Evolutionary conservation across 257 asterid species (phyloP).

Genomic region (Hygrophila difformis): DNA sequence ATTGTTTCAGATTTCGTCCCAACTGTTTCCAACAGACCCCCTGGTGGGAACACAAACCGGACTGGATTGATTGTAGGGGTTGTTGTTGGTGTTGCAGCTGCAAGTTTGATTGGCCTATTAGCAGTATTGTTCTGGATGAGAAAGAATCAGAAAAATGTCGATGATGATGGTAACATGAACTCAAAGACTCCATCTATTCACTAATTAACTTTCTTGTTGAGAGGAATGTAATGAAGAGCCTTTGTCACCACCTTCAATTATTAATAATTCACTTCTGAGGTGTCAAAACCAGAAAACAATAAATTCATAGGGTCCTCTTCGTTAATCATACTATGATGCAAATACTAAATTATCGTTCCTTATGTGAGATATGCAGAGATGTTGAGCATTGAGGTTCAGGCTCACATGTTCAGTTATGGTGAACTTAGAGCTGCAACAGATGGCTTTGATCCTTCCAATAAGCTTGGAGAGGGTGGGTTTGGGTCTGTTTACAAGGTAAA

Average conservation of each 20-base stretch:
- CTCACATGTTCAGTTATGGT: constrained; percentile 57
- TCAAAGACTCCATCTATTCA: no score
- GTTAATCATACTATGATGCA: neutral
- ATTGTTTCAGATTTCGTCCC: constrained; percentile 49
- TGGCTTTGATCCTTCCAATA: constrained; percentile 55
- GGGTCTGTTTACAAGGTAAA: constrained; percentile 84
- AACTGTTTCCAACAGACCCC: constrained; percentile 25
- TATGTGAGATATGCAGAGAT: constrained; percentile 39
- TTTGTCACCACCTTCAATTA: no score
- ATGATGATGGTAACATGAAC: constrained; percentile 44
- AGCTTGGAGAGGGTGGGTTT: constrained; percentile 94
- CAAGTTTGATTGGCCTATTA: constrained; percentile 26
- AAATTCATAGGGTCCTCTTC: neutral
- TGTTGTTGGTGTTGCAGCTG: constrained; percentile 32
- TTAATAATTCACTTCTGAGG: no score
- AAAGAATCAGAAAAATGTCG: constrained; percentile 28
- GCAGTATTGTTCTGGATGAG: constrained; percentile 25
- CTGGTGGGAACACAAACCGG: constrained; percentile 3
- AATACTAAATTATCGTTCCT: no score
- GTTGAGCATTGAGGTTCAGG: constrained; percentile 56
- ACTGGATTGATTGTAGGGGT: constrained; percentile 62
- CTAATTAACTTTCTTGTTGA: no score
- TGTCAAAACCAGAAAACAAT: no score
- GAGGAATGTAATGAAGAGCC: no score
- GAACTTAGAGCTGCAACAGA: constrained; percentile 64